These are phyloP conservation scores for Seiridium cupressi DNA, from an alignment of 2,329 filamentous ascomycete species.

Conservation along the genomic window DNA sequence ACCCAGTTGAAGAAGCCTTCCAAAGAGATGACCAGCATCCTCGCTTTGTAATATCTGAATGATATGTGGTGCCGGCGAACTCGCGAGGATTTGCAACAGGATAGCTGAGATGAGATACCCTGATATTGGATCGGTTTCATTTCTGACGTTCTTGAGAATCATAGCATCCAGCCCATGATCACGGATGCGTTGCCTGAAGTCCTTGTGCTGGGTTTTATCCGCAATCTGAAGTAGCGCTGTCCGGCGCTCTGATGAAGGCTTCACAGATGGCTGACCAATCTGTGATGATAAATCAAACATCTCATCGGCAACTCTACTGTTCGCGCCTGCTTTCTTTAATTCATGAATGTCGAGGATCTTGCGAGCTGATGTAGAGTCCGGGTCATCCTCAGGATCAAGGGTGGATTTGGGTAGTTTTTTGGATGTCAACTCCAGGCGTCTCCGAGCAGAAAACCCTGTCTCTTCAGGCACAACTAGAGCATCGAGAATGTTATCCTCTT, in stretches of 20 bases:
- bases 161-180: conserved; percentile 70
- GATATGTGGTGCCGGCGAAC: conserved; percentile 58
- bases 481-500: conserved; percentile 28
- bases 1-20: conserved; percentile 49
- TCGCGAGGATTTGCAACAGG: conserved; percentile 60
- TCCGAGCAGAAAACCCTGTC: conserved; percentile 15
- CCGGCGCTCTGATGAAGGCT: conserved; percentile 51
- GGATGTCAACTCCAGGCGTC: conserved; percentile 27
- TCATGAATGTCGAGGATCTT: conserved; percentile 65
- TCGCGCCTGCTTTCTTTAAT: conserved; percentile 63
- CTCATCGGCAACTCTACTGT: conserved; percentile 64
- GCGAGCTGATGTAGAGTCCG: conserved; percentile 39
- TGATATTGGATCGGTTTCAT: conserved; percentile 58
- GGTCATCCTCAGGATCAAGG: conserved; percentile 36
- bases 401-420: conserved; percentile 18
- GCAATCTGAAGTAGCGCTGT: conserved; percentile 60
- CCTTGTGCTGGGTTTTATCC: conserved; percentile 58
- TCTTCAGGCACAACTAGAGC: conserved; percentile 23
- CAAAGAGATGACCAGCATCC: conserved; percentile 53
- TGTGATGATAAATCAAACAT: conserved; percentile 63
- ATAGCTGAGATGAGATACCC: conserved; percentile 64
- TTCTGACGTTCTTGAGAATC: conserved; percentile 61
- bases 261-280: conserved; percentile 49
- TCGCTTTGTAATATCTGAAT: conserved; percentile 55
- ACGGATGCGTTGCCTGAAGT: conserved; percentile 68